These are phyloP conservation scores for Trichoderma erinaceum DNA, from an alignment of 495 filamentous ascomycete species.

Conservation along the genomic window DNA sequence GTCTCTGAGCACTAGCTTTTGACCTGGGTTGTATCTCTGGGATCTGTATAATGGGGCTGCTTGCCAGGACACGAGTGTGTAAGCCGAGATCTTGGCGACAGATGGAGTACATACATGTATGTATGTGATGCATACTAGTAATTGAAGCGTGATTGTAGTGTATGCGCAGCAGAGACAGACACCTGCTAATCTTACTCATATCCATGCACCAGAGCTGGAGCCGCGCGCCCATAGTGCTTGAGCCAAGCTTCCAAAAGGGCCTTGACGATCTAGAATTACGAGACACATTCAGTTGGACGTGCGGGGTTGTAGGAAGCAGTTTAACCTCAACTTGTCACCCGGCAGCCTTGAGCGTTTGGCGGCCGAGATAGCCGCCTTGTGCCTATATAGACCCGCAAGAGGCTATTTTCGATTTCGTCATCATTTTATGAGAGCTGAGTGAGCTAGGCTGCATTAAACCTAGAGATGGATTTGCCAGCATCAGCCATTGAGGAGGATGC, in stretches of 20 bases:
- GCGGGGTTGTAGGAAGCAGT: conserved; percentile 1
- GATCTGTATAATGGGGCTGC: too few relatives aligned
- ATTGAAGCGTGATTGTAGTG: neutral
- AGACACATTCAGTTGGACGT: neutral
- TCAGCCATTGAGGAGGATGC: neutral
- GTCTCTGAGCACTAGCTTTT: too few relatives aligned
- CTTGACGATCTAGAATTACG: neutral
- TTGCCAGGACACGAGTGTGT: neutral
- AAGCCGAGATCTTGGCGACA: neutral
- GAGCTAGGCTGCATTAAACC: conserved; percentile 9
- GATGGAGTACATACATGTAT: neutral
- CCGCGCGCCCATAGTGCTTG: neutral
- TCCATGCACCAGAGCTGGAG: neutral
- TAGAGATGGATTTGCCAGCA: conserved; percentile 5
- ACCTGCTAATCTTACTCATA: too few relatives aligned
- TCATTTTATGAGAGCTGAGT: neutral
- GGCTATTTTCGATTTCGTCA: conserved; percentile 5
- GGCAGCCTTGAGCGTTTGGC: neutral
- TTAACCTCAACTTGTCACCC: neutral
- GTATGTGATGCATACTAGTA: conserved; percentile 13
- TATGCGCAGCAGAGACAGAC: neutral
- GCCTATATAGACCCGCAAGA: neutral
- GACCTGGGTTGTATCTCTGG: too few relatives aligned
- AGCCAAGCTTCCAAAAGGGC: neutral
- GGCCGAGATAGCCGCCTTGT: conserved; percentile 11